A percentile compares a stretch with the other conserved stretches of the same genome.
Evolutionary conservation across 164 flowering plant species (phyloP).

Genomic region (Santalum album): DNA sequence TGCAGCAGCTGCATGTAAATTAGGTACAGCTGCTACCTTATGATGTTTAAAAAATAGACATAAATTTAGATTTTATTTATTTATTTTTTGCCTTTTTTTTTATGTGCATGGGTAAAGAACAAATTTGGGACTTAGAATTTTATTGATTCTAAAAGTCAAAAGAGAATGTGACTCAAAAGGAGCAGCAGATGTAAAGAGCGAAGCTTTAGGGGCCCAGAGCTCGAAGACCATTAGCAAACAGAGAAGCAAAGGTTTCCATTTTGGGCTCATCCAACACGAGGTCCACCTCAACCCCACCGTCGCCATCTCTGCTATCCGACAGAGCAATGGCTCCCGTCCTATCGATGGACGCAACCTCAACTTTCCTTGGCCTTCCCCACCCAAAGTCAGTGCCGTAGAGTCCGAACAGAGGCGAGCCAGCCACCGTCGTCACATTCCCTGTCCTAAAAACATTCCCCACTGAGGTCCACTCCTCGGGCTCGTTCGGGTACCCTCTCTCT

Average conservation of each 20-base stretch:
- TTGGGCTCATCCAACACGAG: constrained; percentile 10
- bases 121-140: no score
- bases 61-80: no score
- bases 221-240: no score
- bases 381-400: constrained; percentile 37
- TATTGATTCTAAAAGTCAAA: no score
- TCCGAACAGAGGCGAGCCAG: constrained; percentile 33
- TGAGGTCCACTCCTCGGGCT: not conserved
- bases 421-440: constrained; percentile 16
- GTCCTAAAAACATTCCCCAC: constrained; percentile 11
- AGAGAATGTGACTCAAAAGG: no score
- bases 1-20: no score
- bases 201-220: no score
- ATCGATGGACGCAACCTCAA: constrained; percentile 23
- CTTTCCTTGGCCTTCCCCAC: constrained; percentile 35
- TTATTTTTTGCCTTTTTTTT: no score
- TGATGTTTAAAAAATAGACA: no score
- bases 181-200: no score
- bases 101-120: no score
- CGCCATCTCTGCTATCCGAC: constrained; percentile 24
- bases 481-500: not conserved
- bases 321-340: constrained; percentile 19
- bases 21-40: no score
- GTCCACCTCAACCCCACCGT: constrained; percentile 31
- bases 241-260: constrained; percentile 23